Conservation (phyloP, 116 monocot species). For the Cymodocea nodosa region DNA sequence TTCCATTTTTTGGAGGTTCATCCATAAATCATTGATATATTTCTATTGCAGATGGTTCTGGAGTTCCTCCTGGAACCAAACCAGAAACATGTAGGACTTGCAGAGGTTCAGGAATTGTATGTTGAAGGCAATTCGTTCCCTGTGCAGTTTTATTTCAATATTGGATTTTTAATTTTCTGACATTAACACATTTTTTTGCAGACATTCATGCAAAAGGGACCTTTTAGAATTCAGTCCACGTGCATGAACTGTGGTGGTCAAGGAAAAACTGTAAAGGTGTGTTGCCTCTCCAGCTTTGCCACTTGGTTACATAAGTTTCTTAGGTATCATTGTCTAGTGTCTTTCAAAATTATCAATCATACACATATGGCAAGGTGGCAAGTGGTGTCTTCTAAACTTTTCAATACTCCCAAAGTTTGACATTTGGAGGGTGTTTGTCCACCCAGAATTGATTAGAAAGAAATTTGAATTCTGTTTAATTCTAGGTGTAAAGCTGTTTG, state of each 20-base stretch:
- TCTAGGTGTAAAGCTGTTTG: no score
- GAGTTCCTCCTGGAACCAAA: conserved; percentile 84
- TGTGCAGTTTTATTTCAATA: background rate
- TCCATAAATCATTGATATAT: background rate
- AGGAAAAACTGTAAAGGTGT: conserved; percentile 76
- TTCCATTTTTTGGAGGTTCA: background rate
- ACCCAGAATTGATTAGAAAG: no score
- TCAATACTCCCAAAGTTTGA: no score
- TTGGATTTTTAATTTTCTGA: background rate
- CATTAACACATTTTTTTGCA: conserved; percentile 15
- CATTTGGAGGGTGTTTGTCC: no score
- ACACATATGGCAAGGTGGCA: no score
- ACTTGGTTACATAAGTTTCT: background rate
- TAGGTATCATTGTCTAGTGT: no score
- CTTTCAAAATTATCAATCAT: no score
- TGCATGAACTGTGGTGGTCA: conserved; percentile 69
- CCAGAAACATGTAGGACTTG: conserved; percentile 84
- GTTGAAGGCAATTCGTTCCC: background rate
- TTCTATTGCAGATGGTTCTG: conserved; percentile 51
- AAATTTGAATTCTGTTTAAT: no score
- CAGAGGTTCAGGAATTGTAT: conserved; percentile 81
- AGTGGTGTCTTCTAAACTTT: no score
- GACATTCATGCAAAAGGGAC: conserved; percentile 72
- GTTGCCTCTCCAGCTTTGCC: background rate
- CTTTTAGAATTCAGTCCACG: conserved; percentile 62